These are phyloP conservation scores for Flaveria robusta DNA, from an alignment of 129 eudicot genomes.

Conservation along the genomic window DNA sequence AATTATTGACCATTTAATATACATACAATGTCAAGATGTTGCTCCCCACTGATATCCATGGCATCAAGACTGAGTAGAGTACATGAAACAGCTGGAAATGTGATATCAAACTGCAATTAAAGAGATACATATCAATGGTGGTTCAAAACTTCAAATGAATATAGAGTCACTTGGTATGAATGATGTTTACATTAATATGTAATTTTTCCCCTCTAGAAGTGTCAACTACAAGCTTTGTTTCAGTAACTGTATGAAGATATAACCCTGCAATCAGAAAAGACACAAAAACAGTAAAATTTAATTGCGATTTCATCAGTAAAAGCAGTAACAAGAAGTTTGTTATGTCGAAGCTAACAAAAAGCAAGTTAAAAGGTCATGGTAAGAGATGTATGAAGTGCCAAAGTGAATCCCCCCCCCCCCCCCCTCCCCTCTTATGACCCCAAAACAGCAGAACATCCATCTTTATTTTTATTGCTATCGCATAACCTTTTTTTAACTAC, in stretches of 20 bases:
- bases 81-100: slow-evolving; percentile 92
- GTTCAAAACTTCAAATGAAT: slow-evolving; percentile 16
- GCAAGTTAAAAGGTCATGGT: slow-evolving; percentile 1
- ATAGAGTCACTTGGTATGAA: background rate
- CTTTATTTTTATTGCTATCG: too few relatives aligned
- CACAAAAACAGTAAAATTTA: slow-evolving; percentile 9
- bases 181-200: slow-evolving; percentile 69
- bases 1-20: slow-evolving; percentile 13
- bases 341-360: background rate
- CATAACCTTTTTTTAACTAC: too few relatives aligned
- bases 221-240: slow-evolving; percentile 90
- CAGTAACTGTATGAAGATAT: slow-evolving; percentile 83
- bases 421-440: too few relatives aligned
- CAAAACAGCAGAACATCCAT: too few relatives aligned
- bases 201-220: slow-evolving; percentile 94
- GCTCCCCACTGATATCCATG: slow-evolving; percentile 99
- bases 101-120: slow-evolving; percentile 90
- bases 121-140: slow-evolving; percentile 12
- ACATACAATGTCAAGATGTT: slow-evolving; percentile 94
- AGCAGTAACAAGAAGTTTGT: background rate
- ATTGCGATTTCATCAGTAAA: background rate
- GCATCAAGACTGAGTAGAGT: slow-evolving; percentile 91
- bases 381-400: background rate
- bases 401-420: background rate
- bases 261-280: slow-evolving; percentile 57